phyloP scores from a whole-genome alignment of 345 rosid species.

The Eucalyptus pauciflora region DNA sequence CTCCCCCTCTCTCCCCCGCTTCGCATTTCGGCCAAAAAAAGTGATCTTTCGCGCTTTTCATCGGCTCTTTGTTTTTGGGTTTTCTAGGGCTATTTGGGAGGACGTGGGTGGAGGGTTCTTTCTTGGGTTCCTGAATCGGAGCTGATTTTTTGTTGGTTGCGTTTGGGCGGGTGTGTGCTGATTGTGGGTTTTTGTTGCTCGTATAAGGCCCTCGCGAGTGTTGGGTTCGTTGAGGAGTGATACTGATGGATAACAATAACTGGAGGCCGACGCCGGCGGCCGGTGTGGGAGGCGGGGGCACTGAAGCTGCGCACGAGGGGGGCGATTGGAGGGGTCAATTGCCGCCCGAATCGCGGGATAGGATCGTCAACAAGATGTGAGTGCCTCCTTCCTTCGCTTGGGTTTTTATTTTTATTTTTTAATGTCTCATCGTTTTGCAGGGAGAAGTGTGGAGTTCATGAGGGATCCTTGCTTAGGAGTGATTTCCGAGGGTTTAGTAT shows the following conservation, averaged over 20 bases:
- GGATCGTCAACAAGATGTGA: slow-evolving; percentile 47
- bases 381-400: not conserved
- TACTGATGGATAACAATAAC: slow-evolving; percentile 26
- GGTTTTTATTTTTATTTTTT: no score
- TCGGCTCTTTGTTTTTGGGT: not conserved
- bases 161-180: not conserved
- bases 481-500: not conserved
- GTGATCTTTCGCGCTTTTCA: not conserved
- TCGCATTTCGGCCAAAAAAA: not conserved
- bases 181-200: not conserved
- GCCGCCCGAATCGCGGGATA: slow-evolving; percentile 31
- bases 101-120: not conserved
- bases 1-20: not conserved
- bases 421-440: not conserved
- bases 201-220: not conserved
- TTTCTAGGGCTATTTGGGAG: not conserved
- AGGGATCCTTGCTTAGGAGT: not conserved
- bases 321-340: slow-evolving; percentile 59
- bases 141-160: not conserved
- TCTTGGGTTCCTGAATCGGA: not conserved
- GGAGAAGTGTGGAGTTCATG: not conserved
- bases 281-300: slow-evolving; percentile 5
- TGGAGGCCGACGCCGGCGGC: slow-evolving; percentile 30
- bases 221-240: not conserved
- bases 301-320: slow-evolving; percentile 20